Base-by-base conservation (phyloP, 169 alveolate genomes). In the Cryptosporidium muris region DNA sequence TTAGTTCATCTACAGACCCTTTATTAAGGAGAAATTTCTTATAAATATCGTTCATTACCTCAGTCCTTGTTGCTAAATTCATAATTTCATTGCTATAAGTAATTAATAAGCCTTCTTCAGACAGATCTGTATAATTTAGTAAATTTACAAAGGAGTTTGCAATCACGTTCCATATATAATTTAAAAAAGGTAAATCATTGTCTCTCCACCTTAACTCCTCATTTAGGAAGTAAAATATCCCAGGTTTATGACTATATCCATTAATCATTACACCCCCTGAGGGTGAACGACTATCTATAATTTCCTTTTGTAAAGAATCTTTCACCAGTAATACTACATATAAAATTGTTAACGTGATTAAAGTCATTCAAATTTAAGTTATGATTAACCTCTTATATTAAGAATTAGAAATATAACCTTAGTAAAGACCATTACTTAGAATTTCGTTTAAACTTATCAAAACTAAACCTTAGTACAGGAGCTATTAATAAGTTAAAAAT, bases 191-290 rank as follows among this genome's bases (percentile, higher is more conserved):
- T 36, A 74, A 62, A 43, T 74, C 85, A 42, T 60, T 66, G 40
- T 74, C 85, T 60, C 85, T 74, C 85, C 85, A 74, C 34, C 68
- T 66, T n/a, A 74, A 54, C 37, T 74, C 85, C 62, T 74, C 85
- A 25, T 74, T 38, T 37, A 74, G 51, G 8, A 74, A 74, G 40
- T 74, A 74, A 74, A 74, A 74, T 12, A 74, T 74, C 8, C 85
- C 85, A 54, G 85, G 85, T 58, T 54, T 74, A 48, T 74, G 85
- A 3, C 47, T 12, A 74, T 74, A 74, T 8, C 85, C 85, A 74
- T 74, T 74, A 34, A 74, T 16, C 8, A 68, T 74, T 45, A 74
- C 62, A 0, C 85, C 85, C 5, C 85, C 85, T 43, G 67, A 34
- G 9, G 85, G 85, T 43, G 85, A 74, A 58, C 85, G 54, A 1